These are phyloP conservation scores for Colletotrichum camelliae DNA, from an alignment of 2,329 filamentous ascomycete genomes.

Conservation along the genomic window DNA sequence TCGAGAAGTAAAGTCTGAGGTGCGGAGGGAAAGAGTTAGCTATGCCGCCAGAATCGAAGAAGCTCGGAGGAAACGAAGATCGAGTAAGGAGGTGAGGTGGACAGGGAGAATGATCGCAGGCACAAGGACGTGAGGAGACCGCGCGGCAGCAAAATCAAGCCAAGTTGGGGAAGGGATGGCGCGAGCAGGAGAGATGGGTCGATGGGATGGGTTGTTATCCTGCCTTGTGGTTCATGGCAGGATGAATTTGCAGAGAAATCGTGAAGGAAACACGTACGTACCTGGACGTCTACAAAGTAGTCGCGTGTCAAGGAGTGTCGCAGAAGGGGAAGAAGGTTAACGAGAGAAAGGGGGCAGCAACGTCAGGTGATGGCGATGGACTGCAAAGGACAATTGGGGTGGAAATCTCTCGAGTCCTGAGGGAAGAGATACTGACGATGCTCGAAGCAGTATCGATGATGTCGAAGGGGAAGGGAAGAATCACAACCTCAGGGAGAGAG, in stretches of 20 bases:
- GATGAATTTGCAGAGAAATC: not conserved
- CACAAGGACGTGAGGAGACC: conserved; percentile 1
- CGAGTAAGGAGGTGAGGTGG: not conserved
- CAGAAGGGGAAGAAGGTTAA: conserved; percentile 25
- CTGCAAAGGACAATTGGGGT: conserved; percentile 4
- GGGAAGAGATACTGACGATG: conserved; percentile 16
- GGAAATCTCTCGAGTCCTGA: not conserved
- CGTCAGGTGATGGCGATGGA: not conserved
- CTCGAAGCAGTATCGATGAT: conserved; percentile 23
- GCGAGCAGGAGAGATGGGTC: not conserved
- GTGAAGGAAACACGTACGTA: conserved; percentile 24
- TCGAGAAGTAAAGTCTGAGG: conserved; percentile 29
- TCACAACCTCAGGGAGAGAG: conserved; percentile 22
- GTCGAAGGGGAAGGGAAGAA: conserved; percentile 12
- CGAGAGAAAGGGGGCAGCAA: conserved; percentile 27
- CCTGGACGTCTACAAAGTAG: conserved; percentile 26
- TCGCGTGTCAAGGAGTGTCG: conserved; percentile 42
- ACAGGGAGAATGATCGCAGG: not conserved
- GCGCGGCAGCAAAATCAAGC: not conserved
- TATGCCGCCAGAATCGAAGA: not conserved
- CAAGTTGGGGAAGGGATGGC: not conserved
- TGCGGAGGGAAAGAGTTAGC: conserved; percentile 29
- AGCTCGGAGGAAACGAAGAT: not conserved
- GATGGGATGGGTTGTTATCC: not conserved
- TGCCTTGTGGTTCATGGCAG: not conserved